Conservation (phyloP, 768 basidiomycete species). For the Mycena belliarum region DNA sequence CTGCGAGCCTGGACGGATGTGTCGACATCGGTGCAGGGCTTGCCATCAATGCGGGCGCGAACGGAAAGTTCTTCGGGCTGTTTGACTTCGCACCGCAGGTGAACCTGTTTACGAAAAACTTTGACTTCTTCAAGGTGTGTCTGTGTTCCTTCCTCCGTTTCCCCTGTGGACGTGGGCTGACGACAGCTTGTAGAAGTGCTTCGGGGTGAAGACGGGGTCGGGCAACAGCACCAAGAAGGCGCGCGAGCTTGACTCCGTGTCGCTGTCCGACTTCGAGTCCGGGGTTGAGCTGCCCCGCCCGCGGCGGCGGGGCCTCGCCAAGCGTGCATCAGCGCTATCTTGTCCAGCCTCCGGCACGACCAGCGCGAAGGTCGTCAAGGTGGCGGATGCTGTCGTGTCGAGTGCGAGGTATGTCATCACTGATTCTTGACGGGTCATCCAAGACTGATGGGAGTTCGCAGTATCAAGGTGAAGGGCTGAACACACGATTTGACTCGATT, state of each 20-base stretch:
- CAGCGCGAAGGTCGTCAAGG: constrained; percentile 3
- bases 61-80: constrained; percentile 39
- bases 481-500: background rate
- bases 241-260: background rate
- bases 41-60: constrained; percentile 41
- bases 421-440: too few species aligned
- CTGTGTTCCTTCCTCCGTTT: too few species aligned
- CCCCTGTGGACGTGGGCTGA: too few species aligned
- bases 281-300: background rate
- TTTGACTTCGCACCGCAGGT: constrained; percentile 36
- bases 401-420: constrained; percentile 2
- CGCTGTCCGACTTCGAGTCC: background rate
- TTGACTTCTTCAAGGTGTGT: constrained; percentile 37
- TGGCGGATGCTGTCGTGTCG: constrained; percentile 8
- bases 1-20: constrained; percentile 32
- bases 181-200: constrained; percentile 25
- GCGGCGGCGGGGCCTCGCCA: background rate
- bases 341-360: background rate
- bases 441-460: background rate
- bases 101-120: constrained; percentile 38
- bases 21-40: constrained; percentile 36
- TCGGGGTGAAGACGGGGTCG: constrained; percentile 6
- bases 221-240: background rate
- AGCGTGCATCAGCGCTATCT: background rate
- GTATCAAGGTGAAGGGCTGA: constrained; percentile 10